A percentile compares a stretch with the other conserved stretches of the same genome.
phyloP scores from a whole-genome alignment of 179 eudicot genomes.

The Gypsophila paniculata region DNA sequence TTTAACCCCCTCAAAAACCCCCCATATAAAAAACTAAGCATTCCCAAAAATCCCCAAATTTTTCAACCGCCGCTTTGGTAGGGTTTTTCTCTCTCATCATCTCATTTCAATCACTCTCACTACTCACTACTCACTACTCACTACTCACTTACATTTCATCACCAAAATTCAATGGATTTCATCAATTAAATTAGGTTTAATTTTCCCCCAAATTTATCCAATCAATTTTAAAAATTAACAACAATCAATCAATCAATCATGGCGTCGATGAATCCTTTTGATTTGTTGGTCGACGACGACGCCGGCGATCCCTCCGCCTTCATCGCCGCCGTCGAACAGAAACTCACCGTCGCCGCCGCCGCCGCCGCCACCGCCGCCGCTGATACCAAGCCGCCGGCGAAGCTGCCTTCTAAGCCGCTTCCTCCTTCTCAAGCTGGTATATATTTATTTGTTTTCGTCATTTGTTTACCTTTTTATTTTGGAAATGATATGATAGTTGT shows the following conservation, averaged over 20 bases:
- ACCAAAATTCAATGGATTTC: conserved; percentile 19
- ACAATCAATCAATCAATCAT: neutral
- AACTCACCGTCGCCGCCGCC: conserved; percentile 1
- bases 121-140: too few relatives aligned
- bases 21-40: too few relatives aligned
- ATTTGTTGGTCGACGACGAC: conserved; percentile 23
- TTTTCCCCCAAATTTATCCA: too few relatives aligned
- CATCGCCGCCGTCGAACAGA: conserved; percentile 14
- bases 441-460: neutral
- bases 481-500: too few relatives aligned
- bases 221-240: neutral
- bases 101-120: neutral
- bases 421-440: conserved; percentile 27
- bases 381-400: conserved; percentile 14
- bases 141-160: neutral
- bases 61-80: conserved; percentile 28
- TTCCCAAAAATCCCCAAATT: too few relatives aligned
- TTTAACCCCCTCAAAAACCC: too few relatives aligned
- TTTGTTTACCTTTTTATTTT: neutral
- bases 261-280: conserved; percentile 24
- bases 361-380: neutral
- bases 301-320: conserved; percentile 22
- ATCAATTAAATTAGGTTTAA: neutral
- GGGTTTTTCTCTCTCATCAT: conserved; percentile 26
- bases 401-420: conserved; percentile 16